Base-by-base conservation (phyloP, 805 yeast species). In the Candida xiaguanensis region DNA sequence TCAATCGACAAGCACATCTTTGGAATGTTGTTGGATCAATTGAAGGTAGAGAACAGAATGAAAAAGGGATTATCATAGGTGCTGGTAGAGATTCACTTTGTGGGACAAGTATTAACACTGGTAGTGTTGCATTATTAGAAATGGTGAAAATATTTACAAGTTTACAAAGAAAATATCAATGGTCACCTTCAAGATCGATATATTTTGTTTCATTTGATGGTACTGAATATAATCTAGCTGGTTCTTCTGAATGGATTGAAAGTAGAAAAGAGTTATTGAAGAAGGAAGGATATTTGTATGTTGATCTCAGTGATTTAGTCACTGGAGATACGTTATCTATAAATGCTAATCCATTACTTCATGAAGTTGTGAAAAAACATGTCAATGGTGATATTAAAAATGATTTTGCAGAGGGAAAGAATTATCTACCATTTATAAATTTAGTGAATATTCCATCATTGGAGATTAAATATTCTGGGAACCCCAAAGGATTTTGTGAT, bases 171-270 rank as follows among this genome's bases (percentile, higher is more conserved):
- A 68, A 79, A 26, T 74, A 72, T 49, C 78, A 80, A 43, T 90
- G 97, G 97, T 66, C 70, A 33, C 97, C 98, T 0, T 59, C 88
- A 28, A 74, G 98, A 56, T 72, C 90, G 3, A 80, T 90, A 11
- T 82, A 82, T 52, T 89, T 90, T 62, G 78, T 79, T 0, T 85
- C 95, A 0, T 88, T 85, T 66, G 95, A 90, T 51, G 96, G 85
- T 1, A 66, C 84, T 0, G 79, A 81, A 44, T 88, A 83, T 52
- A 89, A 89, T 55, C 64, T 72, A 48, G 95, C 93, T 0, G 98
- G 98, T 0, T 72, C 86, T n/a, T 72, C 89, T 0, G 91, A 84
- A 51, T 80, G 90, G 74, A 70, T 82, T 5, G 85, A 83, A 48
- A 63, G 69, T 26, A 72, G 74, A 41, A 56, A 64, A n/a, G 72